phyloP scores from a whole-genome alignment of 2,329 filamentous ascomycete genomes.

The Alternaria rosae region DNA sequence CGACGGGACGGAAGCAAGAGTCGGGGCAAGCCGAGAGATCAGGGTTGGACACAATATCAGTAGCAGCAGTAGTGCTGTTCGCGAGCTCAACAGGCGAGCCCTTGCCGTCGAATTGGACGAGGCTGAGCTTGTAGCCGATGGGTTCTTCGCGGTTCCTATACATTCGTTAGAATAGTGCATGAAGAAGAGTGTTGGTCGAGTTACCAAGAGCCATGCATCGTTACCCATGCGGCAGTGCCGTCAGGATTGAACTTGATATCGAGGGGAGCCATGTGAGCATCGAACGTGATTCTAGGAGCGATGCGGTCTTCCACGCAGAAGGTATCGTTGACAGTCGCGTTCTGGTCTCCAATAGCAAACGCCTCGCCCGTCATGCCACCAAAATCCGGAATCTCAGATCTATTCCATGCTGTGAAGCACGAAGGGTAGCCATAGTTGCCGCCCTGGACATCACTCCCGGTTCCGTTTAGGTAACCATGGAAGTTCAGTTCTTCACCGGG shows the following conservation, averaged over 20 bases:
- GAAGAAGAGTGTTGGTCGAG: not conserved
- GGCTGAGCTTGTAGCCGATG: conserved; percentile 60
- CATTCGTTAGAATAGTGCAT: not conserved
- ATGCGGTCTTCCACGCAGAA: conserved; percentile 52
- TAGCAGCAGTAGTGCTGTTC: conserved; percentile 58
- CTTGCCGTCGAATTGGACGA: conserved; percentile 55
- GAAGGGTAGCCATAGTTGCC: conserved; percentile 74
- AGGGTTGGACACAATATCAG: conserved; percentile 64
- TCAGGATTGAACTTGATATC: conserved; percentile 72
- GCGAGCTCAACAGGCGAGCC: conserved; percentile 55
- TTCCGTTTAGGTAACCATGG: conserved; percentile 68
- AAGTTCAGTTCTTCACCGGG: conserved; percentile 79
- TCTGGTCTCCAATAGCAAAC: conserved; percentile 58
- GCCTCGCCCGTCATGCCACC: conserved; percentile 57
- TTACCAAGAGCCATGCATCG: conserved; percentile 76
- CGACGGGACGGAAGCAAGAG: conserved; percentile 69
- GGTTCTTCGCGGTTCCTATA: conserved; percentile 56
- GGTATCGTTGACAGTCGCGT: conserved; percentile 57
- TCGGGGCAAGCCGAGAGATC: conserved; percentile 63
- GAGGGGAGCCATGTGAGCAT: conserved; percentile 74
- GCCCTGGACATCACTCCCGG: conserved; percentile 51
- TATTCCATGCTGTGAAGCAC: conserved; percentile 73
- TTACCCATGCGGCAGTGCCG: conserved; percentile 67
- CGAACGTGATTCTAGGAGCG: conserved; percentile 64
- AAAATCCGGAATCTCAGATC: conserved; percentile 58